Conservation (phyloP, 2,329 filamentous ascomycete genomes). For the Mycogone perniciosa region DNA sequence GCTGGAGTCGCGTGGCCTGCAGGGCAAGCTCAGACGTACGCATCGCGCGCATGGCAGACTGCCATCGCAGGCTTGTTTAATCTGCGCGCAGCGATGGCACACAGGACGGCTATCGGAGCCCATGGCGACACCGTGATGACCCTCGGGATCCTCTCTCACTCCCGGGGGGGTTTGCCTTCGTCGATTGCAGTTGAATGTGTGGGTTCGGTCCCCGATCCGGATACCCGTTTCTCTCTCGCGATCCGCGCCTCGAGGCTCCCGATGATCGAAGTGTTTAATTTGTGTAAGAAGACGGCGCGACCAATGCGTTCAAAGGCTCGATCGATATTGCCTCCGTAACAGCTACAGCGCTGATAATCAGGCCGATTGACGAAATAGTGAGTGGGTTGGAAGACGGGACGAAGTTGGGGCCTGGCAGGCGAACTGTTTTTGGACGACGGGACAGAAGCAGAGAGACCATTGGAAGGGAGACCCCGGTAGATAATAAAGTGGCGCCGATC, state of each 20-base stretch:
- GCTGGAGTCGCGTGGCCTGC: conserved; percentile 21
- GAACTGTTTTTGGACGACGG: too few relatives aligned
- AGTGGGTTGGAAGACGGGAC: background rate
- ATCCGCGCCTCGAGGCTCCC: too few relatives aligned
- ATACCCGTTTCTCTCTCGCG: too few relatives aligned
- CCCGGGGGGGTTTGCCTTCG: background rate
- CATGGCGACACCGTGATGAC: conserved; percentile 15
- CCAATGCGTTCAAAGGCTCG: too few relatives aligned
- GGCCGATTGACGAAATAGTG: too few relatives aligned
- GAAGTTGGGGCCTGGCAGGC: background rate
- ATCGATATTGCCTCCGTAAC: too few relatives aligned
- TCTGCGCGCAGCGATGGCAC: conserved; percentile 30
- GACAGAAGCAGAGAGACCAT: background rate
- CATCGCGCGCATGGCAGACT: conserved; percentile 28
- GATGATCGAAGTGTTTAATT: too few relatives aligned
- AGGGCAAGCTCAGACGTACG: conserved; percentile 27
- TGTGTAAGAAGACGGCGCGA: too few relatives aligned
- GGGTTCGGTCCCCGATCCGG: too few relatives aligned
- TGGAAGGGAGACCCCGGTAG: conserved; percentile 8
- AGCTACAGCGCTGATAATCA: too few relatives aligned
- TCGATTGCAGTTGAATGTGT: background rate
- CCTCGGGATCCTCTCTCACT: too few relatives aligned
- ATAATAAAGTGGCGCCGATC: conserved; percentile 10
- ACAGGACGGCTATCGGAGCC: conserved; percentile 25
- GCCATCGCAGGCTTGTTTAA: conserved; percentile 31